Conservation (phyloP, 257 asterid species). For the Fraxinus anomala region DNA sequence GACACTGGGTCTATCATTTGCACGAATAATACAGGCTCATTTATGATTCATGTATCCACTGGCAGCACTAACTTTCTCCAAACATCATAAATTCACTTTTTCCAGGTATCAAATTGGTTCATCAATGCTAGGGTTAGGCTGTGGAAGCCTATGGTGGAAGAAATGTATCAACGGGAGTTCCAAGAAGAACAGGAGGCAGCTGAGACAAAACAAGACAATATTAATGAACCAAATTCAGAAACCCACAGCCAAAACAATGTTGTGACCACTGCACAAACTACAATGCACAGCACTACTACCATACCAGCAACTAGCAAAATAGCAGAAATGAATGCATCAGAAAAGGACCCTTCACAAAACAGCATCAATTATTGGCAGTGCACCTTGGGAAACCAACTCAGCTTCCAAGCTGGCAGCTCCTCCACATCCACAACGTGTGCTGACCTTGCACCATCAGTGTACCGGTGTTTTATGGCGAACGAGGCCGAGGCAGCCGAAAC, state of each 20-base stretch:
- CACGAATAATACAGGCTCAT: background rate
- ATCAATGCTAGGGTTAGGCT: slow-evolving; percentile 92
- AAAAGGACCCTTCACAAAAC: slow-evolving; percentile 49
- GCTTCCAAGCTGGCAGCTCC: slow-evolving; percentile 19
- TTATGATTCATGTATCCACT: background rate
- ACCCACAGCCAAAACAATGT: slow-evolving; percentile 13
- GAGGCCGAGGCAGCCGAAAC: slow-evolving; percentile 11
- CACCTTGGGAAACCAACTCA: slow-evolving; percentile 43
- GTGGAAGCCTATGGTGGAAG: slow-evolving; percentile 93
- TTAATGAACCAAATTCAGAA: slow-evolving; percentile 22
- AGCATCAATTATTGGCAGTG: slow-evolving; percentile 37
- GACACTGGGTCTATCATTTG: background rate
- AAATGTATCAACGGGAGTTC: slow-evolving; percentile 72
- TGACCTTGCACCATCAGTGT: slow-evolving; percentile 23
- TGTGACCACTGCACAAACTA: slow-evolving; percentile 30
- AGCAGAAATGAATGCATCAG: slow-evolving; percentile 44
- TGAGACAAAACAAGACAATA: slow-evolving; percentile 23
- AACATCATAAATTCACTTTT: slow-evolving; percentile 22
- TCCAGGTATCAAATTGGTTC: slow-evolving; percentile 91
- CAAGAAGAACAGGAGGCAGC: slow-evolving; percentile 30
- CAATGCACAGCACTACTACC: slow-evolving; percentile 27
- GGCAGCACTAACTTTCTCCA: background rate
- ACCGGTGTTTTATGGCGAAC: slow-evolving; percentile 29
- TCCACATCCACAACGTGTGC: slow-evolving; percentile 19
- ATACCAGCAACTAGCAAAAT: slow-evolving; percentile 30